Evolutionary conservation across 352 stramenopile species (phyloP).

Genomic region (Phytophthora cactorum): DNA sequence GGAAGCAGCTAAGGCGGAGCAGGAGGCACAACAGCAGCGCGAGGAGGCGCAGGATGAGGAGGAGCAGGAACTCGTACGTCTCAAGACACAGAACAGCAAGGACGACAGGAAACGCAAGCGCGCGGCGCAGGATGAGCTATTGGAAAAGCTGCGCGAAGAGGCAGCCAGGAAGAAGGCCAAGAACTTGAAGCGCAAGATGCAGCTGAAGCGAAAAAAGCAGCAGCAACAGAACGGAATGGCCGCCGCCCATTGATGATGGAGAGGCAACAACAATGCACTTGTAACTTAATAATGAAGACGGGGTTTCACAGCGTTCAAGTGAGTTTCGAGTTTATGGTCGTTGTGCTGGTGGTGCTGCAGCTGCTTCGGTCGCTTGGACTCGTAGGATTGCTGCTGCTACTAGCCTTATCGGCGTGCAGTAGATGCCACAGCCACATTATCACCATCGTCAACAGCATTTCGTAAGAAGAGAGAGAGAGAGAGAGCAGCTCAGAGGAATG

Average conservation of each 20-base stretch:
- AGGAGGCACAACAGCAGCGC: constrained; percentile 37
- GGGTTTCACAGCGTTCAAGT: background rate
- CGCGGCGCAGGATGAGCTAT: constrained; percentile 69
- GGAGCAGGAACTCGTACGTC: constrained; percentile 62
- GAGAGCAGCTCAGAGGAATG: too few relatives aligned
- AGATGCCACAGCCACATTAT: too few relatives aligned
- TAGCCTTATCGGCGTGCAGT: too few relatives aligned
- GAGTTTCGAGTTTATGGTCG: background rate
- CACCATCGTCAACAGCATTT: too few relatives aligned
- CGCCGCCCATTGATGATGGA: background rate
- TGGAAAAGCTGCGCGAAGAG: constrained; percentile 73
- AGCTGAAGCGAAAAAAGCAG: constrained; percentile 81
- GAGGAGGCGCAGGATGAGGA: constrained; percentile 59
- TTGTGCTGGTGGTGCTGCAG: background rate
- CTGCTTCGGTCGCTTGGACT: background rate
- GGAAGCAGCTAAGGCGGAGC: constrained; percentile 38
- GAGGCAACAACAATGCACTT: background rate
- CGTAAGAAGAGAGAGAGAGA: too few relatives aligned
- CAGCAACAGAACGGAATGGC: constrained; percentile 38
- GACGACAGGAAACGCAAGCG: constrained; percentile 67
- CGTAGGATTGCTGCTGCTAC: too few relatives aligned
- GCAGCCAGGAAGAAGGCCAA: constrained; percentile 71
- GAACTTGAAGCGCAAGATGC: constrained; percentile 79
- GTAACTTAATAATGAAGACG: constrained; percentile 28
- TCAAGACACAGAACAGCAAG: constrained; percentile 33